Conservation (phyloP, 257 asterid genomes). For the Prunella vulgaris region DNA sequence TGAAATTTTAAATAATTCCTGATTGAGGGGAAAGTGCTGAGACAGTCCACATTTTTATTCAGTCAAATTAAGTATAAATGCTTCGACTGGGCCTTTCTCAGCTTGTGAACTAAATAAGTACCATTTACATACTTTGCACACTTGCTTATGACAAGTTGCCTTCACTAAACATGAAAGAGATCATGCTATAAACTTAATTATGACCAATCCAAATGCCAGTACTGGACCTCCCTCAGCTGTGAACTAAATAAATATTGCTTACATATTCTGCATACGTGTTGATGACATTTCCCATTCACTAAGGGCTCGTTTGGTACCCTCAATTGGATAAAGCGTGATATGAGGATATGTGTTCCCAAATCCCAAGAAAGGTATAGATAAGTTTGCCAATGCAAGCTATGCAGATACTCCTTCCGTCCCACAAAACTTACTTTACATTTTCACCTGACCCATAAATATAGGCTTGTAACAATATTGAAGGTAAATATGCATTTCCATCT, state of each 20-base stretch:
- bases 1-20: neutral
- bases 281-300: neutral
- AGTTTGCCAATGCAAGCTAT: neutral
- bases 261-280: neutral
- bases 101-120: constrained; percentile 12
- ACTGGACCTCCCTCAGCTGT: constrained; percentile 5
- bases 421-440: too few relatives aligned
- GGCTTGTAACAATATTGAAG: too few relatives aligned
- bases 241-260: neutral
- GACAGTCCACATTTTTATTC: neutral
- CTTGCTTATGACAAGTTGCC: neutral
- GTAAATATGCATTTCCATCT: too few relatives aligned
- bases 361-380: neutral
- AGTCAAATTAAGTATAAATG: neutral
- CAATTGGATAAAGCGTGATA: neutral
- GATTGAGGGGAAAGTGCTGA: neutral
- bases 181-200: neutral
- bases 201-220: neutral
- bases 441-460: too few relatives aligned
- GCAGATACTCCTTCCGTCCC: too few relatives aligned
- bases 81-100: neutral
- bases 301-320: neutral
- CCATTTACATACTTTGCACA: neutral
- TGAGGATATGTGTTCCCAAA: neutral
- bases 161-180: neutral